Base-by-base conservation (phyloP, 2,329 filamentous ascomycete genomes). In the Pyrenophora tritici-repentis region DNA sequence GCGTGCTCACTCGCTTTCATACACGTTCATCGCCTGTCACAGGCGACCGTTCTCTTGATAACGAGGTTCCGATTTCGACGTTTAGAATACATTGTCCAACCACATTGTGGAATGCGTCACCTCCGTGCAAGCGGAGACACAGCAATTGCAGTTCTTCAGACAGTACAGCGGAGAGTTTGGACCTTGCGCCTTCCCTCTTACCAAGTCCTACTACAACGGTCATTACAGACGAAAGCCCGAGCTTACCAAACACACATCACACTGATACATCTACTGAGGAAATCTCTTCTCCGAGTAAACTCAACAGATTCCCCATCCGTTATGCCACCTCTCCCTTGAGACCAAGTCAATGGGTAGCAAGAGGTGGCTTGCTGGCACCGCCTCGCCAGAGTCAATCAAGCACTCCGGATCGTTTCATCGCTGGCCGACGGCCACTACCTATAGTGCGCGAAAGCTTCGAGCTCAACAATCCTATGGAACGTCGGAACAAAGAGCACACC, bases 341-440 rank as follows among this genome's bases (percentile, higher is more conserved):
- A 37, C 56, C 66, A 33, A 69, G 69, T 47, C 70, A 72, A 55
- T 69, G 66, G 62, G 53, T 52, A 17, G 43, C 62, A 33, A 55
- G 66, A 7, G 66, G 66, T 12, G 66, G 70, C 6, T 24, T 59
- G 0, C 37, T 66, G 26, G 50, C 54, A 34, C 48, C 59, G 22
- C 45, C 62, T 34, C 55, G 59, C 37, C 60, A 54, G 40, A 47
- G 52, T 13, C 63, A 57, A 33, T 58, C 59, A 31, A 68, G 57
- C 22, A 77, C 75, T 9, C 79, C 79, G 17, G 85, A 88, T 67
- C 79, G 86, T 22, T 88, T 86, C 63, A 79, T 87, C 37, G 77
- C 81, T 26, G 63, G 64, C 44, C 75, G 80, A 40, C 74, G 76
- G 41, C 74, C 74, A 39, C 68, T 71, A 4, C 70, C 73, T 17